Percentiles rank a stretch among this genome's conserved stretches.
Conservation (phyloP, 2,329 filamentous ascomycete genomes). For the Aphanocladium album region DNA sequence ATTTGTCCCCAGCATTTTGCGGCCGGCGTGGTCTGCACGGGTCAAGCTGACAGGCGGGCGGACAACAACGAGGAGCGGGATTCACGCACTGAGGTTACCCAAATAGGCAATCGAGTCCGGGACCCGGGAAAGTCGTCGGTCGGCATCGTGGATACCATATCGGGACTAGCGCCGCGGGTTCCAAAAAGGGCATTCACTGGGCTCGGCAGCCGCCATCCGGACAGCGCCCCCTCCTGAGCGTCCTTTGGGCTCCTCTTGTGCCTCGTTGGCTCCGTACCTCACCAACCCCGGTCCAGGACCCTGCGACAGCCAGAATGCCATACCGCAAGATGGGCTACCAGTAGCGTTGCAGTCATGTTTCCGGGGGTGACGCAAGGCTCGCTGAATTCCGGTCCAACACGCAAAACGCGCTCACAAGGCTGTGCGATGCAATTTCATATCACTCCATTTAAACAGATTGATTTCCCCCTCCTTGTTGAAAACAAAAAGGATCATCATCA, state of each 20-base stretch:
- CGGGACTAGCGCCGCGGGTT: neutral
- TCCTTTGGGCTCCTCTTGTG: neutral
- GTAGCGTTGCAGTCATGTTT: neutral
- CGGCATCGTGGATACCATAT: neutral
- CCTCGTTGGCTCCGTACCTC: neutral
- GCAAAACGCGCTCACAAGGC: constrained; percentile 4
- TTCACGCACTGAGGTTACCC: constrained; percentile 3
- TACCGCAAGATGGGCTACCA: neutral
- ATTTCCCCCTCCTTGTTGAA: neutral
- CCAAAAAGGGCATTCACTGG: neutral
- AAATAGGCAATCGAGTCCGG: constrained; percentile 10
- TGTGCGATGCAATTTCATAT: constrained; percentile 2
- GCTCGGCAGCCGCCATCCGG: constrained; percentile 8
- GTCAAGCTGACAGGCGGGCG: constrained; percentile 5
- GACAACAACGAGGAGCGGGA: neutral
- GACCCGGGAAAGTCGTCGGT: neutral
- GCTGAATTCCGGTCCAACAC: constrained; percentile 5
- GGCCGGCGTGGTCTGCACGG: neutral
- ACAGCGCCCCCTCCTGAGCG: neutral
- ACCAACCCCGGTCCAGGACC: constrained; percentile 7
- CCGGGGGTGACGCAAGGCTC: constrained; percentile 6
- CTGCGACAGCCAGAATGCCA: neutral
- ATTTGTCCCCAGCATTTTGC: constrained; percentile 9
- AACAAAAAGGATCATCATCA: neutral
- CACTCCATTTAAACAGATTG: constrained; percentile 9